Conservation (phyloP, 306 rosid species). For the Pterocarpus macrocarpus region DNA sequence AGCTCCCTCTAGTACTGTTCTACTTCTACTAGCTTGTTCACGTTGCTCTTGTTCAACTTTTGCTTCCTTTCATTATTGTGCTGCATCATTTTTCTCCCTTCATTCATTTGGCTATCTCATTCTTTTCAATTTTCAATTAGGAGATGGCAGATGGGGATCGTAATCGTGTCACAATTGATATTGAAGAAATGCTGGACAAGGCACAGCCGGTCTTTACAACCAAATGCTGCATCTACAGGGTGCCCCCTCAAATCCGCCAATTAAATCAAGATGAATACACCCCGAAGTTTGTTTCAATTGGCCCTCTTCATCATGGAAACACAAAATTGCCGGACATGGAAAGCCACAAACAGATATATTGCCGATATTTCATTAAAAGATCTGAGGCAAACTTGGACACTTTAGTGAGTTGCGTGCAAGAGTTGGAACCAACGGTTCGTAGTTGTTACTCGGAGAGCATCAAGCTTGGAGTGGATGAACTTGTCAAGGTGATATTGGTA, state of each 20-base stretch:
- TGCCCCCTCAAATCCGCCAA: too few species aligned
- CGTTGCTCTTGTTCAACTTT: too few species aligned
- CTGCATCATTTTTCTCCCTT: too few species aligned
- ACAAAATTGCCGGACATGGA: neutral
- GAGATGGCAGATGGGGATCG: neutral
- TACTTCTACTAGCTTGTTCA: too few species aligned
- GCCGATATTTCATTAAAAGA: neutral
- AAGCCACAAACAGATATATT: neutral
- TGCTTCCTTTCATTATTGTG: too few species aligned
- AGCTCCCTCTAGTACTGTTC: too few species aligned
- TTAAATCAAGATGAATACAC: too few species aligned
- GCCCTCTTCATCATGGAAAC: neutral
- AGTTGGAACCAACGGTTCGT: neutral
- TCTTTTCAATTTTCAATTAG: too few species aligned
- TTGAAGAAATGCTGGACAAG: neutral
- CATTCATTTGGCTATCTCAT: too few species aligned
- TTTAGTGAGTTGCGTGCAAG: neutral
- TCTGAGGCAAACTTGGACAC: neutral
- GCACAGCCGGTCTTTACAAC: neutral
- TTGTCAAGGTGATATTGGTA: conserved; percentile 1
- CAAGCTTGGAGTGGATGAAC: neutral
- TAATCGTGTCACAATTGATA: neutral
- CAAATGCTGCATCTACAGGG: neutral
- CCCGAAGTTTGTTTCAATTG: neutral
- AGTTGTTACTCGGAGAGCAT: neutral